Conservation (phyloP, 768 basidiomycete species). For the Collybia nuda region DNA sequence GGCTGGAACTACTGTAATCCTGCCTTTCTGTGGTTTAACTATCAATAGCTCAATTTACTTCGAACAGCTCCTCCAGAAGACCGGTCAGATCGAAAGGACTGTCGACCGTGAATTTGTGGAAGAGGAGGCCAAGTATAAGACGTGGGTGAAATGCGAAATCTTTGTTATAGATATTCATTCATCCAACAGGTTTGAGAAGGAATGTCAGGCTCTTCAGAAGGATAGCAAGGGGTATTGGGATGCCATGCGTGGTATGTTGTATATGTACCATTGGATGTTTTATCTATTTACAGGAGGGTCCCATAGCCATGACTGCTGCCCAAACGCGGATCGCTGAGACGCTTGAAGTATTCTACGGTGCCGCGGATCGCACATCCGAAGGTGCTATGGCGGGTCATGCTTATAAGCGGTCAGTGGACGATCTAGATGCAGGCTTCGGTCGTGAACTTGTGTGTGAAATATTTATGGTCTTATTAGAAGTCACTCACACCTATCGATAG, state of each 20-base stretch:
- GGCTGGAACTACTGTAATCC: slow-evolving; percentile 81
- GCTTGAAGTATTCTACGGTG: slow-evolving; percentile 87
- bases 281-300: not conserved
- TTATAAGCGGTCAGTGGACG: slow-evolving; percentile 93
- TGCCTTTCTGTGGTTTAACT: not conserved
- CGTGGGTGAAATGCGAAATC: slow-evolving; percentile 50
- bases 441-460: slow-evolving; percentile 80
- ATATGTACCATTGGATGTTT: not conserved
- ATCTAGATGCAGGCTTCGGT: slow-evolving; percentile 82
- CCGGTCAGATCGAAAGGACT: slow-evolving; percentile 95
- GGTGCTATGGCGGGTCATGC: slow-evolving; percentile 97
- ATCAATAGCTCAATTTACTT: not conserved
- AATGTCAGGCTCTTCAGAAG: slow-evolving; percentile 89
- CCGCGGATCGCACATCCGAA: slow-evolving; percentile 81
- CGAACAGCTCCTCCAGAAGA: slow-evolving; percentile 89
- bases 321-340: slow-evolving; percentile 93
- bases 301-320: slow-evolving; percentile 87
- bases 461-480: not conserved
- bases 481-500: slow-evolving; percentile 36
- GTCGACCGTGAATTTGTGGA: slow-evolving; percentile 92
- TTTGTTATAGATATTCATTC: slow-evolving; percentile 1
- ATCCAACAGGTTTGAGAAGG: slow-evolving; percentile 89
- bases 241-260: slow-evolving; percentile 79
- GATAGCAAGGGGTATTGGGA: slow-evolving; percentile 95
- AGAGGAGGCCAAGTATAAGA: slow-evolving; percentile 88